These are phyloP conservation scores for Rhazya stricta DNA, from an alignment of 257 asterid species.

Conservation along the genomic window DNA sequence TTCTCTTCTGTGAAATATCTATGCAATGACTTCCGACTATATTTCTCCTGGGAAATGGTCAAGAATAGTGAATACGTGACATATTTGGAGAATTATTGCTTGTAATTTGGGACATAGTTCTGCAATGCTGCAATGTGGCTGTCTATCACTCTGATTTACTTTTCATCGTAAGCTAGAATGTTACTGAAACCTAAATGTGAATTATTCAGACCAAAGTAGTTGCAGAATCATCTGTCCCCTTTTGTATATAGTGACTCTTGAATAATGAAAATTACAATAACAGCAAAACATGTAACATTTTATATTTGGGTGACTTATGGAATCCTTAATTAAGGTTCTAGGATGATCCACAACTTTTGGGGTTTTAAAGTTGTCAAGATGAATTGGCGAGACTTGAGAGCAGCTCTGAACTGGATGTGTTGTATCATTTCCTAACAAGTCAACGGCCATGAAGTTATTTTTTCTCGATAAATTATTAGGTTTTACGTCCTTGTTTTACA, in stretches of 20 bases:
- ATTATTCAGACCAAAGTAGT: neutral
- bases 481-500: too few relatives aligned
- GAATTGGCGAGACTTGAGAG: neutral
- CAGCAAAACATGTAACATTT: neutral
- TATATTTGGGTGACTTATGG: neutral
- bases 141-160: neutral
- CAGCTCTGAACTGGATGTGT: neutral
- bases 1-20: neutral
- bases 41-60: neutral
- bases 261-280: neutral
- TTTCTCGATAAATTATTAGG: neutral
- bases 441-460: neutral
- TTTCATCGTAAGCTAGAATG: neutral
- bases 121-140: neutral
- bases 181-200: neutral
- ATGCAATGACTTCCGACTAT: neutral
- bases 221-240: neutral
- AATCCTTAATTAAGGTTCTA: constrained; percentile 2
- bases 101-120: neutral
- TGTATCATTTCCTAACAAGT: neutral
- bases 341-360: neutral
- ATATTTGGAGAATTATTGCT: neutral
- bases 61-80: neutral
- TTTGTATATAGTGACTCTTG: neutral
- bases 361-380: neutral